Percentiles rank a stretch among this genome's conserved stretches.
Conservation (phyloP, 2,329 filamentous ascomycete species). For the Alternaria tenuissima region DNA sequence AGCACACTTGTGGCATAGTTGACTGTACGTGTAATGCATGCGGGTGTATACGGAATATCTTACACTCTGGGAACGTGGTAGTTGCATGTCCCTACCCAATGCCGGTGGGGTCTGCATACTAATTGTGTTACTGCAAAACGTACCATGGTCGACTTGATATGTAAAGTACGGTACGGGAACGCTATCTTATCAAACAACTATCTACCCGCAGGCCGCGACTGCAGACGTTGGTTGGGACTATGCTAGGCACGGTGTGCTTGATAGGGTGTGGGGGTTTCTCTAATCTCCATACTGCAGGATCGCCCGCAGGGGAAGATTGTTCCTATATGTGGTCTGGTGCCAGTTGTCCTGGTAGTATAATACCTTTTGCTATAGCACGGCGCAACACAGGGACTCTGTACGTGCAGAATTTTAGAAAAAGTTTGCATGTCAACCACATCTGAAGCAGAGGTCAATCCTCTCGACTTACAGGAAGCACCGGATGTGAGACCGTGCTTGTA, state of each 20-base stretch:
- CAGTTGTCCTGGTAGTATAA: constrained; percentile 5
- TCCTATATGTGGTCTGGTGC: constrained; percentile 7
- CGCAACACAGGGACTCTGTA: constrained; percentile 6
- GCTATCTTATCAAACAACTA: constrained; percentile 10
- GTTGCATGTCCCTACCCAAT: background rate
- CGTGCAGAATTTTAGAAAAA: background rate
- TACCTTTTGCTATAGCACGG: constrained; percentile 14
- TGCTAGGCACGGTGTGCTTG: background rate
- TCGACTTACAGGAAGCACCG: constrained; percentile 1
- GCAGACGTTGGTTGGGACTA: background rate
- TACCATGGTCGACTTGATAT: constrained; percentile 7
- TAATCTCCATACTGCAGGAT: constrained; percentile 1
- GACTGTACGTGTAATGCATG: constrained; percentile 6
- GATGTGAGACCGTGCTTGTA: constrained; percentile 1
- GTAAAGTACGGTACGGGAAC: constrained; percentile 8
- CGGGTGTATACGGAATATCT: background rate
- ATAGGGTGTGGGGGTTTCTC: background rate
- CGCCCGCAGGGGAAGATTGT: constrained; percentile 12
- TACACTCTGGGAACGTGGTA: constrained; percentile 4
- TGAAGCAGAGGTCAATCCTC: constrained; percentile 4
- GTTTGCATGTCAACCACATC: constrained; percentile 7
- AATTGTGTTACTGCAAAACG: constrained; percentile 1
- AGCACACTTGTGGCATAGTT: constrained; percentile 4
- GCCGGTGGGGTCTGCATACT: background rate
- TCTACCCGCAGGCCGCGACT: constrained; percentile 6